Evolutionary conservation across 2,329 filamentous ascomycete species (phyloP).

Genomic region (Penicillium sp.): DNA sequence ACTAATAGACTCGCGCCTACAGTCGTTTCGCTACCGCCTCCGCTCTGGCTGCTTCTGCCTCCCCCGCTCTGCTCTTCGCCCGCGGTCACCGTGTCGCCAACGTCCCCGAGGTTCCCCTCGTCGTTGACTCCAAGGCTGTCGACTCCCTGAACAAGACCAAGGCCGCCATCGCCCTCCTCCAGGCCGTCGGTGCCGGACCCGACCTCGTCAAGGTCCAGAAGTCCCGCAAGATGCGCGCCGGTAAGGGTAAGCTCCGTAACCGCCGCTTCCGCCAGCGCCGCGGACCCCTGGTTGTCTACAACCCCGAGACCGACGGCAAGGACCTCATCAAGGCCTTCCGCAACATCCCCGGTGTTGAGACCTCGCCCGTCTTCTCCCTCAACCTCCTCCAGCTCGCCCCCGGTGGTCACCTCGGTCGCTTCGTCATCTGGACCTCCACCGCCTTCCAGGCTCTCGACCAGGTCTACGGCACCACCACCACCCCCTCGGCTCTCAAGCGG

Average conservation of each 20-base stretch:
- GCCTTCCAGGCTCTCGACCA: constrained; percentile 95
- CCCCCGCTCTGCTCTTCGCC: constrained; percentile 89
- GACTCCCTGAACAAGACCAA: constrained; percentile 84
- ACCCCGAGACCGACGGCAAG: constrained; percentile 92
- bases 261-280: constrained; percentile 97
- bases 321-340: constrained; percentile 92
- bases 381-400: constrained; percentile 99
- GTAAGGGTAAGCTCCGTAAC: constrained; percentile 98
- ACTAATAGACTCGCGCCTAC: constrained; percentile 7
- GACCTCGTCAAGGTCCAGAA: constrained; percentile 95
- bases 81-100: constrained; percentile 92
- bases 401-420: constrained; percentile 97
- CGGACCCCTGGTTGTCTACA: constrained; percentile 96
- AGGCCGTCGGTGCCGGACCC: constrained; percentile 81
- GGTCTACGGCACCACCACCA: constrained; percentile 92
- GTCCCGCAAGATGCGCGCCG: constrained; percentile 94
- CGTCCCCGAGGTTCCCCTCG: constrained; percentile 94
- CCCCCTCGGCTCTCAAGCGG: constrained; percentile 91
- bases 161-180: constrained; percentile 79
- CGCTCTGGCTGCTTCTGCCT: constrained; percentile 92
- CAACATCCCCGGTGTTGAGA: constrained; percentile 99
- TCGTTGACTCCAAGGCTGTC: constrained; percentile 89
- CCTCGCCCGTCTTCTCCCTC: constrained; percentile 84
- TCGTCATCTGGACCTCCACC: constrained; percentile 97
- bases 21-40: constrained; percentile 98